Conservation (phyloP, 495 filamentous ascomycete species). For the Penicillium riverlandense region DNA sequence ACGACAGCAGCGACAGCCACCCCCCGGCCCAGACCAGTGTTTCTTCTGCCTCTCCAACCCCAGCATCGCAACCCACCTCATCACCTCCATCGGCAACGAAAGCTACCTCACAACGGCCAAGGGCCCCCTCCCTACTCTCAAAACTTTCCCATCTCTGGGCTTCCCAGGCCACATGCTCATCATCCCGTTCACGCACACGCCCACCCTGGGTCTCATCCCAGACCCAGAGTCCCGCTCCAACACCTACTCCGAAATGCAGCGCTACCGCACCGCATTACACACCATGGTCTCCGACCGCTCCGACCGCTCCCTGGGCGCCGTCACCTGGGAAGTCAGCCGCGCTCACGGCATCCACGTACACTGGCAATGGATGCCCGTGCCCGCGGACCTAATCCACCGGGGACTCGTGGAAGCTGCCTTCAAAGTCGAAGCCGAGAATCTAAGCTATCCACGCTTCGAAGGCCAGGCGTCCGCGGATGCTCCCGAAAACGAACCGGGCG, state of each 20-base stretch:
- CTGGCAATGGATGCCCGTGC: conserved; percentile 89
- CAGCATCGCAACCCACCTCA: conserved; percentile 75
- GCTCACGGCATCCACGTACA: conserved; percentile 73
- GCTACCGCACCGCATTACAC: conserved; percentile 66
- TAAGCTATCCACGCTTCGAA: conserved; percentile 52
- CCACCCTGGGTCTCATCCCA: conserved; percentile 56
- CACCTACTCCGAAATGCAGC: conserved; percentile 71
- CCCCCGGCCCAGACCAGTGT: conserved; percentile 69
- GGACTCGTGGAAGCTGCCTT: conserved; percentile 78
- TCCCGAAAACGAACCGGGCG: conserved; percentile 46
- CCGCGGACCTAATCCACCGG: conserved; percentile 51
- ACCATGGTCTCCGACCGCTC: conserved; percentile 49
- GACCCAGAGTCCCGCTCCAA: conserved; percentile 43
- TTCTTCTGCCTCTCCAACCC: conserved; percentile 93
- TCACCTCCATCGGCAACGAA: conserved; percentile 78
- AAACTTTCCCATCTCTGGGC: conserved; percentile 59
- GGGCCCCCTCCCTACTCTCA: conserved; percentile 67
- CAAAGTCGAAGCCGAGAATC: conserved; percentile 74
- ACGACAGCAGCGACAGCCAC: conserved; percentile 43
- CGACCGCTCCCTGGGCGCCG: conserved; percentile 58
- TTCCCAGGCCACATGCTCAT: conserved; percentile 87
- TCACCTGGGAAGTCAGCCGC: conserved; percentile 87
- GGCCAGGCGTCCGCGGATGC: conserved; percentile 18
- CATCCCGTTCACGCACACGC: conserved; percentile 73
- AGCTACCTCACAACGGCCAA: conserved; percentile 87